Evolutionary conservation across 2,329 filamentous ascomycete genomes (phyloP).

Genomic region (Calonectria crousiana): DNA sequence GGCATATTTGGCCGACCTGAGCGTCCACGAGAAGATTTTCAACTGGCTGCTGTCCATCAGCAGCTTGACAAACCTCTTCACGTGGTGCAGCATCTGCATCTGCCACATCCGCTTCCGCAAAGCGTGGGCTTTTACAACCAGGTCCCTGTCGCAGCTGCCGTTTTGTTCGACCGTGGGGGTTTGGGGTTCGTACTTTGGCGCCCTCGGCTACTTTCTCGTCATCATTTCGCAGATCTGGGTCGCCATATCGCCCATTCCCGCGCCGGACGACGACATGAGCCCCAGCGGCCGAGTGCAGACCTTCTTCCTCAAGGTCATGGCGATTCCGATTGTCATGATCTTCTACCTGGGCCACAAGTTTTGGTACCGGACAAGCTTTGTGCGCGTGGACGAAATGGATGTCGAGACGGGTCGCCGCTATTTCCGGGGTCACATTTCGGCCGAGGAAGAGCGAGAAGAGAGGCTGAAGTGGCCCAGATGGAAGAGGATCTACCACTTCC

Average conservation of each 20-base stretch:
- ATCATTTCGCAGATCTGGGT: conserved; percentile 90
- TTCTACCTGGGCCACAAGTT: conserved; percentile 84
- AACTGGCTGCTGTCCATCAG: conserved; percentile 84
- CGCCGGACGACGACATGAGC: conserved; percentile 53
- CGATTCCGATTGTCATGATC: conserved; percentile 74
- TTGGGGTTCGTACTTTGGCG: conserved; percentile 83
- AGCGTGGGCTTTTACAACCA: conserved; percentile 78
- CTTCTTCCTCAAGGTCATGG: conserved; percentile 81
- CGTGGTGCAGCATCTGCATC: conserved; percentile 86
- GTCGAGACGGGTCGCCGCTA: conserved; percentile 87
- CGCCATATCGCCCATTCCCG: conserved; percentile 79
- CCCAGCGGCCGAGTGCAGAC: conserved; percentile 63
- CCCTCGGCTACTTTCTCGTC: conserved; percentile 80
- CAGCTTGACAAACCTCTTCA: conserved; percentile 80
- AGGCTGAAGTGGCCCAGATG: conserved; percentile 77
- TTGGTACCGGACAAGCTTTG: conserved; percentile 75
- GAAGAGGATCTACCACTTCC: conserved; percentile 80
- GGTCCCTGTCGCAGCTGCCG: conserved; percentile 79
- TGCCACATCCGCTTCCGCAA: conserved; percentile 90
- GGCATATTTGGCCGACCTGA: conserved; percentile 78
- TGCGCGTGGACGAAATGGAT: conserved; percentile 83
- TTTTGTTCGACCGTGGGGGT: conserved; percentile 85
- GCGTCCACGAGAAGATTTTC: conserved; percentile 72
- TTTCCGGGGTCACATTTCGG: conserved; percentile 81
- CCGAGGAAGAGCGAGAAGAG: conserved; percentile 85